Evolutionary conservation across 2,329 filamentous ascomycete species (phyloP).

Genomic region (Fusarium dimerum): DNA sequence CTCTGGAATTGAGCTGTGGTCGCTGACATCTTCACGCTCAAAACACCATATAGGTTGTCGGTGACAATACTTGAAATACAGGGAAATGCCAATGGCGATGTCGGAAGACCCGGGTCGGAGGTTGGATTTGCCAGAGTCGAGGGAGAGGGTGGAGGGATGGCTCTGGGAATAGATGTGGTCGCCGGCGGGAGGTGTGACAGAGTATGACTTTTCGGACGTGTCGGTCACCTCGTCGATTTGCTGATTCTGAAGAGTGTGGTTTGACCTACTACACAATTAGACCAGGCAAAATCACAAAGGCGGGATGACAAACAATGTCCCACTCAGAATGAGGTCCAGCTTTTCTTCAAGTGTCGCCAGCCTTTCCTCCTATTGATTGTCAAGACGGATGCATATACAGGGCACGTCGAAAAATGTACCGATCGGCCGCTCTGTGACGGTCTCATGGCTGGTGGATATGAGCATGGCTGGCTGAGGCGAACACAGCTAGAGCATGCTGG

Average conservation of each 20-base stretch:
- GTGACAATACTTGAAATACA: constrained; percentile 47
- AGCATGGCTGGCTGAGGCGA: constrained; percentile 48
- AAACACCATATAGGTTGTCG: constrained; percentile 48
- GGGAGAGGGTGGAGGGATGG: constrained; percentile 26
- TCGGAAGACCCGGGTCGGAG: constrained; percentile 34
- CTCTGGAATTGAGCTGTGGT: constrained; percentile 37
- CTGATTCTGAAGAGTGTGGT: constrained; percentile 15
- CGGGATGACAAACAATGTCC: constrained; percentile 35
- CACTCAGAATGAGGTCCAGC: constrained; percentile 50
- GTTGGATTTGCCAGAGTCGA: constrained; percentile 29
- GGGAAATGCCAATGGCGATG: constrained; percentile 35
- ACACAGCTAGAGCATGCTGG: constrained; percentile 53
- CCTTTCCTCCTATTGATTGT: constrained; percentile 46
- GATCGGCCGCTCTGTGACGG: constrained; percentile 44
- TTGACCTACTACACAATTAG: constrained; percentile 29
- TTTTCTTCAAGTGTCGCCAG: constrained; percentile 54
- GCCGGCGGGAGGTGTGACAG: constrained; percentile 30
- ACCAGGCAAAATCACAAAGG: constrained; percentile 35
- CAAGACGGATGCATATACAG: constrained; percentile 9
- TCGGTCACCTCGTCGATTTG: constrained; percentile 33
- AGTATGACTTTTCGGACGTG: constrained; percentile 37
- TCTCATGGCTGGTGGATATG: constrained; percentile 42
- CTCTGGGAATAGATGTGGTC: constrained; percentile 24
- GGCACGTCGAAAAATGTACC: constrained; percentile 34
- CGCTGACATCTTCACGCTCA: constrained; percentile 41